Evolutionary conservation across 2,329 filamentous ascomycete genomes (phyloP).

Genomic region (Hypoxylon sp.): DNA sequence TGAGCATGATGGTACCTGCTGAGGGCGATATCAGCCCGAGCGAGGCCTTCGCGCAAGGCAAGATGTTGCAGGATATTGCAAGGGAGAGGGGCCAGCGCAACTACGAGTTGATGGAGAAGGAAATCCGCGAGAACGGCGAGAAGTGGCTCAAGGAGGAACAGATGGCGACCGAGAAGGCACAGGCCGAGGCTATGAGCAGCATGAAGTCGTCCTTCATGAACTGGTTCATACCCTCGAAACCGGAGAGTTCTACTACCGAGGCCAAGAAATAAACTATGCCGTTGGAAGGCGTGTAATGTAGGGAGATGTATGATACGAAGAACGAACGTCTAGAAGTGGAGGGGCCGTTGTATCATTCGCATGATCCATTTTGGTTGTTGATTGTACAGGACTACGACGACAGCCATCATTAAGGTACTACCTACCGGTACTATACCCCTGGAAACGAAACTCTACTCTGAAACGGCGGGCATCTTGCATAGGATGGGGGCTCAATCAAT

Average conservation of each 20-base stretch:
- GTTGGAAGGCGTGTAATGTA: slow-evolving; percentile 15
- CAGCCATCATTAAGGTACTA: slow-evolving; percentile 4
- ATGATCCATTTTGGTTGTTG: slow-evolving; percentile 23
- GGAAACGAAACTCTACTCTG: slow-evolving; percentile 44
- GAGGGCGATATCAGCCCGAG: slow-evolving; percentile 79
- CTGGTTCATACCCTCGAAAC: slow-evolving; percentile 60
- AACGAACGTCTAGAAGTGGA: slow-evolving; percentile 13
- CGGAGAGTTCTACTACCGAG: slow-evolving; percentile 35
- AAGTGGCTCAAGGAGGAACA: slow-evolving; percentile 97
- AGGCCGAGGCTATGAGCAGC: slow-evolving; percentile 90
- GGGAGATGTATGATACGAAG: slow-evolving; percentile 26
- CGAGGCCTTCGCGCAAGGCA: slow-evolving; percentile 89
- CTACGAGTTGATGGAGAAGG: slow-evolving; percentile 89
- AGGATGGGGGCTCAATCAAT: slow-evolving; percentile 24
- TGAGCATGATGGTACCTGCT: slow-evolving; percentile 71
- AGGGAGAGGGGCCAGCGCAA: slow-evolving; percentile 91
- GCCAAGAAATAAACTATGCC: slow-evolving; percentile 37
- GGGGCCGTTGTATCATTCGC: slow-evolving; percentile 20
- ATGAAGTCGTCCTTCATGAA: slow-evolving; percentile 86
- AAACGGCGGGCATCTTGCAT: slow-evolving; percentile 36
- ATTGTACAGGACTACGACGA: slow-evolving; percentile 23
- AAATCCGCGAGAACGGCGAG: slow-evolving; percentile 93
- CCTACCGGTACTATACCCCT: slow-evolving; percentile 20
- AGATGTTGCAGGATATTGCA: slow-evolving; percentile 96
- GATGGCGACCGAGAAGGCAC: slow-evolving; percentile 86